These are phyloP conservation scores for Uncinocarpus reesii DNA, from an alignment of 2,329 filamentous ascomycete species.

Conservation along the genomic window DNA sequence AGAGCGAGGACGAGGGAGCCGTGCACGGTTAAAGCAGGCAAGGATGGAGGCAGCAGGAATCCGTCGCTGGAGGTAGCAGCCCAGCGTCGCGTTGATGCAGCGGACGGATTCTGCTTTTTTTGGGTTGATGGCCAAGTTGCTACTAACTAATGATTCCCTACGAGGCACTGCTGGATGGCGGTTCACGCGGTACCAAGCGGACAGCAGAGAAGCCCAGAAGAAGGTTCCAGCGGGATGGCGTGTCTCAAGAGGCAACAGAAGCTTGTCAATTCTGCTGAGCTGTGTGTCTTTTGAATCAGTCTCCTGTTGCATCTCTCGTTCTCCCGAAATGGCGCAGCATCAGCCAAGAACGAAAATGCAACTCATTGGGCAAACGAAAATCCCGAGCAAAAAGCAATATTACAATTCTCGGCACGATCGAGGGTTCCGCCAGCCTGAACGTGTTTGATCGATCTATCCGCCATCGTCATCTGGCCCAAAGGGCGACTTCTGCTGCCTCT, in stretches of 20 bases:
- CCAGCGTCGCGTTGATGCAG: conserved; percentile 12
- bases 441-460: too few species aligned
- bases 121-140: conserved; percentile 8
- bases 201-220: not conserved
- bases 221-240: conserved; percentile 3
- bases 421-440: not conserved
- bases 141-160: too few species aligned
- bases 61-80: conserved; percentile 1
- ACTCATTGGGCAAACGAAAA: not conserved
- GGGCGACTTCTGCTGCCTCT: too few species aligned
- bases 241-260: too few species aligned
- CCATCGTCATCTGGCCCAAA: too few species aligned
- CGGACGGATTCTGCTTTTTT: too few species aligned
- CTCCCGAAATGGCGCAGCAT: conserved; percentile 1
- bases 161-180: too few species aligned
- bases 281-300: too few species aligned
- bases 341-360: not conserved
- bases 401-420: not conserved
- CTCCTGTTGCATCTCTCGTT: not conserved
- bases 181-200: conserved; percentile 5
- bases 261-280: too few species aligned
- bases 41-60: conserved; percentile 7
- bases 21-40: conserved; percentile 3
- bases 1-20: conserved; percentile 3
- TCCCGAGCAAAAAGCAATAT: not conserved